Evolutionary conservation across 192 early-diverging fungal genomes (phyloP), one percentile per base, ranked within the genome.

Genomic region (Linnemannia exigua): DNA sequence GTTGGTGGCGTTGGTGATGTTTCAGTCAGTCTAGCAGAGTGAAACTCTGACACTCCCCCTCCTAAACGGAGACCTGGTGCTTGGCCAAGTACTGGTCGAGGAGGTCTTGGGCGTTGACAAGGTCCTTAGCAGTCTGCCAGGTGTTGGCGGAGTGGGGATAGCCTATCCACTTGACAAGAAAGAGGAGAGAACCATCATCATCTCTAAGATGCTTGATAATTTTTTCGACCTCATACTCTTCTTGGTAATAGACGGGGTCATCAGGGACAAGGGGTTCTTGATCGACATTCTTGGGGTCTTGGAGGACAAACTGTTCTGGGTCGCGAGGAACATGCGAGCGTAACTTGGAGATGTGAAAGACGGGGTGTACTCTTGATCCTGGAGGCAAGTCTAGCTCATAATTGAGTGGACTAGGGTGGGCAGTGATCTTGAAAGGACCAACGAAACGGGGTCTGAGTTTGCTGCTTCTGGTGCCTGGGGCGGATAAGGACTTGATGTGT

Each of bases 201-300:
- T 22, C 4, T 25, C 25, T 36, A 6, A 2, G 11, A 12, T 52
- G 72, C 3, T 16, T 36, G n/a, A 73, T 0, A 0, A 73, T 31
- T 31, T 58, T 35, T 52, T 74, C 48, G 0, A 74, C 72, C 16
- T 74, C 72, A 17, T 54, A 74, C n/a, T 50, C 48, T 52, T 54
- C 17, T 28, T 74, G 46, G n/a, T 74, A 52, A 25, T 74, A 74
- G 0, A 22, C 44, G n/a, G n/a, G 35, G 20, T 28, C 0, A 16
- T 46, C 41, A 25, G 31, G 17, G 44, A 46, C 7, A 3, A 71
- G 1, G 5, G 70, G 44, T 4, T 71, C 70, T 28, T 71, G 35
- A 9, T 44, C 41, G 9, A 9, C 41, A 9, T n/a, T n/a, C n/a
- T 6, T 9, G 41, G 41, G 5, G 41, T 44, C 5, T 44, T 44